These are phyloP conservation scores for Aegilops umbellulata DNA, from an alignment of 176 grass and related monocot species.

Conservation along the genomic window DNA sequence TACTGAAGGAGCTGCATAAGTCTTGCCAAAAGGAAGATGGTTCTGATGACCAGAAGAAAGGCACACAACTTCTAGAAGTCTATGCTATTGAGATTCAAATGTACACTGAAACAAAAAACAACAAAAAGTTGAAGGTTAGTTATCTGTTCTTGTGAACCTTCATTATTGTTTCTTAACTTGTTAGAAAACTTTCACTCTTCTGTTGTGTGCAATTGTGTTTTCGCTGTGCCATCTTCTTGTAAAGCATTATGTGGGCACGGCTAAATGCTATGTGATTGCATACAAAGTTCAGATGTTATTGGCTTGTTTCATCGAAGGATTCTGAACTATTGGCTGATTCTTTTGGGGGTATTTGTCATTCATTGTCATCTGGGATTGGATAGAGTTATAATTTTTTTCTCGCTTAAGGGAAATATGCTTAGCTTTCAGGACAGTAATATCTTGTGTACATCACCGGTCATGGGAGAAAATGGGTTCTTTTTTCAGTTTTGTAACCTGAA, in stretches of 20 bases:
- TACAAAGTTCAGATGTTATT: background rate
- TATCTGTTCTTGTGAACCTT: background rate
- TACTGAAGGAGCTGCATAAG: conserved; percentile 86
- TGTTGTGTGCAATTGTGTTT: background rate
- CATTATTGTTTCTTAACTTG: background rate
- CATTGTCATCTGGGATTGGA: background rate
- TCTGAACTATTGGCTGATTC: background rate
- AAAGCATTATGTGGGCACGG: background rate
- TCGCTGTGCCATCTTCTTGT: background rate
- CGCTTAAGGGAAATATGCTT: background rate
- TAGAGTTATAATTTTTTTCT: background rate
- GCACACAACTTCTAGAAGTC: conserved; percentile 98
- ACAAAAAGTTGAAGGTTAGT: conserved; percentile 92
- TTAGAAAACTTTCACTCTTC: background rate
- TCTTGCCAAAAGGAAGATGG: conserved; percentile 98
- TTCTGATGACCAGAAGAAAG: conserved; percentile 99
- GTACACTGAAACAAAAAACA: conserved; percentile 99
- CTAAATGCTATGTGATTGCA: too few relatives aligned
- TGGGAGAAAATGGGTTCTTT: background rate
- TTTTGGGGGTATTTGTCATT: background rate
- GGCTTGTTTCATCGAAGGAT: background rate
- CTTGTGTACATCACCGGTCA: background rate
- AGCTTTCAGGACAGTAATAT: background rate
- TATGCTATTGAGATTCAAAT: conserved; percentile 99
- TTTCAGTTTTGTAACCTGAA: conserved; percentile 3